Conservation (phyloP, 2,329 filamentous ascomycete genomes). For the Alternaria brassicae region DNA sequence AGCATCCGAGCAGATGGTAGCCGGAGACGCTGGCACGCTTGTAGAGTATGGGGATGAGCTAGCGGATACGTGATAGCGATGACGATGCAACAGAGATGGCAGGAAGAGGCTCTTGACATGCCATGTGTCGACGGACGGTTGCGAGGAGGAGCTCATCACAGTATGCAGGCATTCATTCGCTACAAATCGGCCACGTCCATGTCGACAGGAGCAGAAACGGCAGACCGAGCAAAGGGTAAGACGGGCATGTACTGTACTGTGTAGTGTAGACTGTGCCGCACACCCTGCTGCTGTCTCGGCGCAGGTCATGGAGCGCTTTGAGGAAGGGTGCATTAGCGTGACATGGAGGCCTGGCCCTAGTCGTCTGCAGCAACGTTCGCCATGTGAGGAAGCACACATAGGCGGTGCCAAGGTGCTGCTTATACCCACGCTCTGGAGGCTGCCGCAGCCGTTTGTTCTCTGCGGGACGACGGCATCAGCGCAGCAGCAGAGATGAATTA, state of each 20-base stretch:
- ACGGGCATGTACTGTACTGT: no score
- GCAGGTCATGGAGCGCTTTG: slow-evolving; percentile 27
- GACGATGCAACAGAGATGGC: not conserved
- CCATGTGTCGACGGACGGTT: slow-evolving; percentile 7
- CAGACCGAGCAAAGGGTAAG: slow-evolving; percentile 24
- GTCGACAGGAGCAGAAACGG: slow-evolving; percentile 14
- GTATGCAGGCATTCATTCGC: slow-evolving; percentile 23
- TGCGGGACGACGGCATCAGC: not conserved
- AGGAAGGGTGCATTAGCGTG: slow-evolving; percentile 34
- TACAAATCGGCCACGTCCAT: slow-evolving; percentile 40
- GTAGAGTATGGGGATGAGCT: slow-evolving; percentile 19
- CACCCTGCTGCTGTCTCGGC: slow-evolving; percentile 22
- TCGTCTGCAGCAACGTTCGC: slow-evolving; percentile 17
- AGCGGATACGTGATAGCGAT: slow-evolving; percentile 11
- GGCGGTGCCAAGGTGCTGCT: slow-evolving; percentile 2
- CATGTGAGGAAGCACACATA: slow-evolving; percentile 17
- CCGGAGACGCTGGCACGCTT: slow-evolving; percentile 14
- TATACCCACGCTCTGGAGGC: not conserved
- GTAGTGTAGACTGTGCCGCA: slow-evolving; percentile 22
- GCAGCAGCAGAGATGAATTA: not conserved
- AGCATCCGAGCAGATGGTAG: slow-evolving; percentile 24
- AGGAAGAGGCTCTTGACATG: slow-evolving; percentile 17
- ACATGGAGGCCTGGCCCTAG: slow-evolving; percentile 21
- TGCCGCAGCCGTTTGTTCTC: not conserved
- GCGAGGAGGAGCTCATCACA: not conserved